Base-by-base conservation (phyloP, 768 basidiomycete species). In the Cystofilobasidium bisporidii region DNA sequence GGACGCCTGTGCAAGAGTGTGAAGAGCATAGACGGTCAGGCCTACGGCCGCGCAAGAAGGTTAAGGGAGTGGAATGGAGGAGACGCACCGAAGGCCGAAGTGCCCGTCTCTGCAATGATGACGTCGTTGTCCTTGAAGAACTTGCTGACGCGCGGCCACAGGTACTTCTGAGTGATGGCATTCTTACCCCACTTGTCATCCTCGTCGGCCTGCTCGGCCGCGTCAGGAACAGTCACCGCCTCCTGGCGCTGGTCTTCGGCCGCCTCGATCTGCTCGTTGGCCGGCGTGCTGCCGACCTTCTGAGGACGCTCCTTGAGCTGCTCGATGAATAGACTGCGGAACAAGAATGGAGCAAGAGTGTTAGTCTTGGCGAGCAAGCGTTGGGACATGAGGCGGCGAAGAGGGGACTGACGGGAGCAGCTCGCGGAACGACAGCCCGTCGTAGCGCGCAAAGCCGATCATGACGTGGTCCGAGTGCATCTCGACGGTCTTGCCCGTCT, bases 31-130 rank as follows among this genome's bases (percentile, higher is more conserved):
- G n/a, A 8, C 8, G 15, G 47, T 63, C 32, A 48, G 61, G 10
- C 1, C 1, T 6, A 12, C 14, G n/a, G 8, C 15, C 5, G 24
- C 12, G 5, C 30, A 33, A 48, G 36, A 38, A 0, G 38, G 5
- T 6, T 18, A 4, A n/a, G 24, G 26, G n/a, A 4, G 40, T 14
- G 41, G 6, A 30, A 0, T 41, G 20, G 14, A 55, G 12, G 5
- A 26, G 17, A 57, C 59, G 61, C n/a, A 58, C 43, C 59, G 36
- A 56, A 56, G 41, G 30, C 24, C 32, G 67, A 41, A 20, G 47
- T 63, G 12, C 90, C 92, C 17, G 92, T 97, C 78, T 97, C 93
- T 2, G 89, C 84, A 53, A 96, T 77, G 67, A 96, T 83, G 40
- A 94, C 83, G 71, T 81, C 80, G 40, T 82, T 79, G 26, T 82